phyloP scores from a whole-genome alignment of 139 green algal genomes.

The Micromonas pusilla region DNA sequence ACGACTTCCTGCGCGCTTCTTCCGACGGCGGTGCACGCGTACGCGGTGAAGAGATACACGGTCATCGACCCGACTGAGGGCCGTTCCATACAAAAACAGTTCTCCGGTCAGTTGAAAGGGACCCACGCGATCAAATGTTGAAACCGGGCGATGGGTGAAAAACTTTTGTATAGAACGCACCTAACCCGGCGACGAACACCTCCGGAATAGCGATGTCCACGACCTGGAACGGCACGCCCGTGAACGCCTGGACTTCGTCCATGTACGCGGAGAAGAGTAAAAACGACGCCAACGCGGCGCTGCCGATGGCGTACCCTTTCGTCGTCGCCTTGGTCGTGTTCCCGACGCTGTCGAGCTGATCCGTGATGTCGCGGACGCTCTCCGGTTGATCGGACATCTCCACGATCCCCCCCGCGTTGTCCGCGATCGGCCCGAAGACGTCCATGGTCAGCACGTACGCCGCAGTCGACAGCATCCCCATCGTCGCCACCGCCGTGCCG shows the following conservation, averaged over 20 bases:
- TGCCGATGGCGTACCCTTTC: constrained; percentile 67
- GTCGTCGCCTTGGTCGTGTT: constrained; percentile 64
- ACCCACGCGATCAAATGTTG: no score
- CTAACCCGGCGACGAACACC: constrained; percentile 50
- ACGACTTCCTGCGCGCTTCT: constrained; percentile 41
- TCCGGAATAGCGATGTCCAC: constrained; percentile 56
- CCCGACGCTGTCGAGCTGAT: constrained; percentile 53
- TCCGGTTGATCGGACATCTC: constrained; percentile 58
- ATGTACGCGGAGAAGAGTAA: constrained; percentile 55
- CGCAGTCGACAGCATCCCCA: constrained; percentile 60
- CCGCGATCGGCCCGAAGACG: constrained; percentile 59
- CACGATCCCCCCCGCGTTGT: constrained; percentile 71
- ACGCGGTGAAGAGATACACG: constrained; percentile 52
- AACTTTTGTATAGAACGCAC: no score
- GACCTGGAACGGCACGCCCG: constrained; percentile 36
- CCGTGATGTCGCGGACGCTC: constrained; percentile 40
- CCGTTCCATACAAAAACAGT: no score
- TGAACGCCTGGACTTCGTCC: constrained; percentile 48
- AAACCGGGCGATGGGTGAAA: no score
- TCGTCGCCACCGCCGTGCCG: constrained; percentile 44
- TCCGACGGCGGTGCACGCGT: constrained; percentile 44
- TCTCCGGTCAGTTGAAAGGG: no score
- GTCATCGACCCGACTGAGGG: constrained; percentile 51
- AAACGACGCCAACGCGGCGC: constrained; percentile 51
- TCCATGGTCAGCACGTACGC: constrained; percentile 59